These are phyloP conservation scores for Ustilago sp. DNA, from an alignment of 1,284 basidiomycete genomes.

Conservation along the genomic window DNA sequence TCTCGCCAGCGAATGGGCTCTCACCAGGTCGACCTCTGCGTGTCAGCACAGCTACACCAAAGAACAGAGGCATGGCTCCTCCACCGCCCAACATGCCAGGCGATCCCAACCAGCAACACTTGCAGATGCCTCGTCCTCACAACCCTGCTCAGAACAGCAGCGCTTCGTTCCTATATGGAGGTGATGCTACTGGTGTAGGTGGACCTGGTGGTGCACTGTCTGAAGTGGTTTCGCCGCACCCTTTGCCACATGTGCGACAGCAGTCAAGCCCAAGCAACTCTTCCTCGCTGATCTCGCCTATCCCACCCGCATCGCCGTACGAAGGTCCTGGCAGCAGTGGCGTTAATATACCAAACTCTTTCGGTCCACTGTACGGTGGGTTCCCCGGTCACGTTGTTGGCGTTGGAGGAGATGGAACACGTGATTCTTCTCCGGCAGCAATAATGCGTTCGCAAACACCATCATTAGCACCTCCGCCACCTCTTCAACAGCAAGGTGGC, in stretches of 20 bases:
- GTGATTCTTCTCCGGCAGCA: conserved; percentile 28
- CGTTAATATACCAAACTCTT: conserved; percentile 22
- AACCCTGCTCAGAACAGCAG: conserved; percentile 35
- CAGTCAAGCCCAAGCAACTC: conserved; percentile 28
- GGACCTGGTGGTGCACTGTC: conserved; percentile 18
- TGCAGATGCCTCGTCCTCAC: conserved; percentile 50
- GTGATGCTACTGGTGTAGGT: conserved; percentile 13
- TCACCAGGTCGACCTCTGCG: conserved; percentile 58
- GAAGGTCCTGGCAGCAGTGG: conserved; percentile 14
- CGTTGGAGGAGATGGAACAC: conserved; percentile 15
- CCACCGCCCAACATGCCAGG: conserved; percentile 14
- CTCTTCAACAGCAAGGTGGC: conserved; percentile 14
- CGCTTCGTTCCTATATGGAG: conserved; percentile 39
- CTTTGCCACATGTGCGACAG: conserved; percentile 15
- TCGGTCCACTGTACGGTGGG: conserved; percentile 35
- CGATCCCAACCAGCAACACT: conserved; percentile 26
- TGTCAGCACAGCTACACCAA: conserved; percentile 62
- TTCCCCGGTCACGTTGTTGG: conserved; percentile 20
- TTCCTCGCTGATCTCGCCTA: conserved; percentile 28
- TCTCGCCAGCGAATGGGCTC: conserved; percentile 51
- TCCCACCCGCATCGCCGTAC: conserved; percentile 33
- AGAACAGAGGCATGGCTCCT: conserved; percentile 46
- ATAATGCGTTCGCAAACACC: conserved; percentile 42
- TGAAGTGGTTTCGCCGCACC: conserved; percentile 44
- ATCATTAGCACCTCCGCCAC: conserved; percentile 29